A percentile compares a stretch with the other conserved stretches of the same genome.
These are phyloP conservation scores for Fusarium hostae DNA, from an alignment of 2,329 filamentous ascomycete species.

Conservation along the genomic window DNA sequence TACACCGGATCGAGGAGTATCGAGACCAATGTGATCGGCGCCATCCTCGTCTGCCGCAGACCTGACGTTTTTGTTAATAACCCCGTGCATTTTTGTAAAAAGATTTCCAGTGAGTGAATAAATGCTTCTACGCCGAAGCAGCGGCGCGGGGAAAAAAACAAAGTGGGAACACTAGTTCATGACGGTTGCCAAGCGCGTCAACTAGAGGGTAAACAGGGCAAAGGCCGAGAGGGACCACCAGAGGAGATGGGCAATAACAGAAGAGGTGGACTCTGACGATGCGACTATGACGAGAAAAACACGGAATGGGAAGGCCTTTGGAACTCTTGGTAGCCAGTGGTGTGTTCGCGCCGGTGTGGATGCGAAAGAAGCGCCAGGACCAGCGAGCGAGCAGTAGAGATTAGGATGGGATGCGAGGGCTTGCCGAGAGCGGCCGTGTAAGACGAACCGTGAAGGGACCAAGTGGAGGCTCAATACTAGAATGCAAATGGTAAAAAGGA, in stretches of 20 bases:
- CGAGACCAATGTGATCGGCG: constrained; percentile 81
- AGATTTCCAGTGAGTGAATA: constrained; percentile 45
- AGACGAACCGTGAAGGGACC: constrained; percentile 30
- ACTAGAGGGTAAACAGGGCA: constrained; percentile 44
- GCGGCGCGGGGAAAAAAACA: constrained; percentile 45
- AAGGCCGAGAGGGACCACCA: constrained; percentile 37
- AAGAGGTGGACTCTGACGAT: constrained; percentile 43
- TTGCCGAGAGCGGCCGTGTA: constrained; percentile 47
- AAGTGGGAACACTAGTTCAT: constrained; percentile 56
- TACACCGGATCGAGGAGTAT: constrained; percentile 89
- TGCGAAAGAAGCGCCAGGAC: constrained; percentile 36
- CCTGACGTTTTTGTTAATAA: constrained; percentile 66
- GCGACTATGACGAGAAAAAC: constrained; percentile 49
- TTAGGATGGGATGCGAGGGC: constrained; percentile 31
- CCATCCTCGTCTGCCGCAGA: constrained; percentile 75
- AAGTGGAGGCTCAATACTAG: constrained; percentile 35
- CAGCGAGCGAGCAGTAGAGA: constrained; percentile 25
- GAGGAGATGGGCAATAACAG: constrained; percentile 36
- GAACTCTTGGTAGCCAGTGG: constrained; percentile 42
- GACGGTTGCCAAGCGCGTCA: constrained; percentile 52
- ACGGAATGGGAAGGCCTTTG: constrained; percentile 43
- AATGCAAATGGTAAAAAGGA: constrained; percentile 29
- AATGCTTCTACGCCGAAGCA: constrained; percentile 45
- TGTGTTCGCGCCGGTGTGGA: constrained; percentile 42
- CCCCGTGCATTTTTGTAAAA: constrained; percentile 55